Base-by-base conservation (phyloP, 2,329 filamentous ascomycete species). In the Hypoxylon sp. region DNA sequence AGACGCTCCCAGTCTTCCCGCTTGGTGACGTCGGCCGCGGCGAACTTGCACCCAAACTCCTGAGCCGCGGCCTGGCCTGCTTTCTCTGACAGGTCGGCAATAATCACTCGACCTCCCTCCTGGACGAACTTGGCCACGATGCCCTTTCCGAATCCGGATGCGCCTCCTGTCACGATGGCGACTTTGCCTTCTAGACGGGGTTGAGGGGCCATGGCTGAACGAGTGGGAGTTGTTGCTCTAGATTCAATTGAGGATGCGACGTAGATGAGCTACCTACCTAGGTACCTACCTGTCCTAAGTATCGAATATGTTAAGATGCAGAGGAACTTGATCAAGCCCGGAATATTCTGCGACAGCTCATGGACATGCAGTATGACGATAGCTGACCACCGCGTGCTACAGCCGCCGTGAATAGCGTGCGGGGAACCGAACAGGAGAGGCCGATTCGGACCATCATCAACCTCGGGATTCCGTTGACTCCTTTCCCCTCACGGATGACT, bases 101-200 rank as follows among this genome's bases (percentile, higher is more conserved):
- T 81, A 47, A 89, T 71, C 27, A 89, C 85, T 60, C 80, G 80
- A 46, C 80, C 81, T 33, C 86, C 86, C 72, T 89, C 85, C 20
- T 78, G 69, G 4, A 80, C 77, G 70, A 88, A 88, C 51, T 83
- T 82, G 51, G 79, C 75, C 0, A 81, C 82, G 48, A 88, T 88
- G 27, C 81, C 85, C 53, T 81, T 83, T 51, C 86, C 86, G 63
- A 89, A 89, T 2, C 87, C 87, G 9, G 82, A 84, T 2, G 83
- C 85, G 6, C 78, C 86, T 43, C 86, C 84, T 58, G 75, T 79
- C 58, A 79, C 70, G 58, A 80, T 75, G 66, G 75, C 77, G 3
- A 76, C 73, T 53, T 79, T 79, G 45, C 73, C 74, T 48, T 75
- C 58, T 6, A 80, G 72, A 52, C 78, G 73, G 3, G 62, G 60